Percentiles rank a stretch among this genome's conserved stretches.
Conservation (phyloP, 1,284 basidiomycete species). For the Trichosporon ovoides region DNA sequence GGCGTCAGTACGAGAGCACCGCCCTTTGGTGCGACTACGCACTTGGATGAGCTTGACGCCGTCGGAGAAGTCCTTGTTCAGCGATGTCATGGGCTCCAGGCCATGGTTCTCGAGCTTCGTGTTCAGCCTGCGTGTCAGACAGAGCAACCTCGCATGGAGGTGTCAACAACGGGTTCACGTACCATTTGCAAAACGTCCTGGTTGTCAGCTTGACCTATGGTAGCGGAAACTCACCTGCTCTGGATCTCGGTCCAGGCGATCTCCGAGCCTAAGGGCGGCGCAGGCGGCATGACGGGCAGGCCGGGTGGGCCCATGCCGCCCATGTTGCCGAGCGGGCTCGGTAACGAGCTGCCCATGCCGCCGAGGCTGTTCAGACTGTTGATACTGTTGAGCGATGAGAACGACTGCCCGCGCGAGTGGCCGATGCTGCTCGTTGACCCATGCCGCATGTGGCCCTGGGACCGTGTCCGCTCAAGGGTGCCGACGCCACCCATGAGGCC, state of each 20-base stretch:
- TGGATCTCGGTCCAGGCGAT: slow-evolving; percentile 21
- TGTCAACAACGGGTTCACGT: not conserved
- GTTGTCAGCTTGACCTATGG: not conserved
- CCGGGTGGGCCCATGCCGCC: not conserved
- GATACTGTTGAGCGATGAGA: not conserved
- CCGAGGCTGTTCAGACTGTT: not conserved
- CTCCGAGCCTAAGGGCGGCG: slow-evolving; percentile 14
- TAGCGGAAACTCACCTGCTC: slow-evolving; percentile 10
- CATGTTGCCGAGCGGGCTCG: not conserved
- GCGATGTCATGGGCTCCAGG: slow-evolving; percentile 82
- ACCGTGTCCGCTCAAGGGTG: slow-evolving; percentile 13
- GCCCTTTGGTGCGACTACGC: slow-evolving; percentile 1
- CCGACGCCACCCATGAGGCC: slow-evolving; percentile 1
- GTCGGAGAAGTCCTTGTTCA: slow-evolving; percentile 86
- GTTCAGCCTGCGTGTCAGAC: slow-evolving; percentile 67
- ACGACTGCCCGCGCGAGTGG: slow-evolving; percentile 3
- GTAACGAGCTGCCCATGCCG: not conserved
- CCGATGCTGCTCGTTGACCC: not conserved
- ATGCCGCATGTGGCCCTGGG: slow-evolving; percentile 5
- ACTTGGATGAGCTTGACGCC: slow-evolving; percentile 83
- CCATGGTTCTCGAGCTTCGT: slow-evolving; percentile 82
- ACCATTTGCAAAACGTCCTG: slow-evolving; percentile 49
- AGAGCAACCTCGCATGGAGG: not conserved
- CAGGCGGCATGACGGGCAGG: not conserved
- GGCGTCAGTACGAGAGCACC: not conserved